Evolutionary conservation across 2,329 filamentous ascomycete genomes (phyloP), one percentile per base, ranked within the genome.

Genomic region (Diplodia intermedia): DNA sequence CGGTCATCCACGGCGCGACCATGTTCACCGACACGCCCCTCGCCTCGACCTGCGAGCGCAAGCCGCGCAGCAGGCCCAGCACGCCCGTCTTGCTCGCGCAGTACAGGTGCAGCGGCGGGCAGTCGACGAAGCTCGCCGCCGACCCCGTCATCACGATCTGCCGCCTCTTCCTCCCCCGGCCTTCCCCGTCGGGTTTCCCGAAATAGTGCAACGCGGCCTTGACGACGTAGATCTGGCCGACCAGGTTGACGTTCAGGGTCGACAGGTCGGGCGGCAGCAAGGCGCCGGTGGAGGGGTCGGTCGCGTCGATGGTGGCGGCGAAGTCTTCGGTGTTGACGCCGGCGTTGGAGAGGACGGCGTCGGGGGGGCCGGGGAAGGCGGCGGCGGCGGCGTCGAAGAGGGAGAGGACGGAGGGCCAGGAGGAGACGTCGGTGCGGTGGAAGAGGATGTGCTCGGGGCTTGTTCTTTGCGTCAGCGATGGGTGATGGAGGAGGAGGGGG

Each of bases 1-100:
- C 71, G 8, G 73, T 75, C 73, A 75, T 75, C 73, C 73, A 75
- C 0, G 72, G 73, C 50, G 71, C 72, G 20, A 75, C 70, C 12
- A 75, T 70, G 52, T 75, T 75, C 36, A 74, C 68, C 12, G 68
- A 61, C 23, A 73, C 72, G 4, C 67, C 68, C 52, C 74, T 69
- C 23, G 36, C 55, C 12, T 70, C 61, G 12, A 70, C 70, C 29
- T 71, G 71, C 14, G 66, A 69, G 29, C 72, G 68, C 53, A 74
- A 36, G 0, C 70, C 70, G 29, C 73, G 68, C 73, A 74, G 71
- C 20, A 75, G 66, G 3, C 73, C 73, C 47, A 75, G 36, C 2
- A 74, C 70, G 1, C 73, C 73, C 69, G 71, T 71, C 63, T 75
- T 75, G 57, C 71, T 71, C 43, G 73, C 73, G 15, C 71, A 69